These are phyloP conservation scores for Musa itinerans DNA, from an alignment of 176 grass and related monocot species.

Conservation along the genomic window DNA sequence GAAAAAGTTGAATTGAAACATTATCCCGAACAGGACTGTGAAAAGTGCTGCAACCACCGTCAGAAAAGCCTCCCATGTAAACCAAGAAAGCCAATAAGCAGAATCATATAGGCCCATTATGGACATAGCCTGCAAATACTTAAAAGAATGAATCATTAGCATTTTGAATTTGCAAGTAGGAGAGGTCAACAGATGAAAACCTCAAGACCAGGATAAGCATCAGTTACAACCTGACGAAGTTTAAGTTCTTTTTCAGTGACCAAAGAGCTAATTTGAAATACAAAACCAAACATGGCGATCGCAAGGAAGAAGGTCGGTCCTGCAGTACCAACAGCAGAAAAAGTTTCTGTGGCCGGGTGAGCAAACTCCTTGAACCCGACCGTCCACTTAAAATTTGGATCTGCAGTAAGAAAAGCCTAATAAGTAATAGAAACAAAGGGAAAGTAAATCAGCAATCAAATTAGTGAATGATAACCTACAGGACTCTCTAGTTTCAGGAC, in stretches of 20 bases:
- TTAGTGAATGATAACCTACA: neutral
- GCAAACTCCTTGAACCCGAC: constrained; percentile 94
- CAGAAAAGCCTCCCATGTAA: constrained; percentile 86
- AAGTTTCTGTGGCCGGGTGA: constrained; percentile 89
- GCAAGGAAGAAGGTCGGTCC: constrained; percentile 94
- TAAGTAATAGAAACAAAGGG: neutral
- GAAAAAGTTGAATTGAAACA: constrained; percentile 97
- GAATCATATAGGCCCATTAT: constrained; percentile 96
- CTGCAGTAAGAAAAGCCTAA: constrained; percentile 19
- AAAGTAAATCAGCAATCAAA: neutral
- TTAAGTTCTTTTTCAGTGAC: constrained; percentile 94
- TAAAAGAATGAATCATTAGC: constrained; percentile 16
- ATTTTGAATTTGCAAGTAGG: neutral
- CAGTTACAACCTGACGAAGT: constrained; percentile 61
- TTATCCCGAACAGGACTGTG: constrained; percentile 90
- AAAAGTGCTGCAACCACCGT: constrained; percentile 74
- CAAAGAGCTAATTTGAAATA: constrained; percentile 90
- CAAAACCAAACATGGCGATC: constrained; percentile 97
- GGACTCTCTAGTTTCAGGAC: neutral
- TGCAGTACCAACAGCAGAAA: constrained; percentile 66
- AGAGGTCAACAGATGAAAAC: neutral
- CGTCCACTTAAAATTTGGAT: constrained; percentile 80
- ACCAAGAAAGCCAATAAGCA: constrained; percentile 87
- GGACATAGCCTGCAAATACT: constrained; percentile 66
- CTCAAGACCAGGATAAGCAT: neutral